Evolutionary conservation across 208 protist genomes (phyloP).

Genomic region (Leptomonas seymouri): DNA sequence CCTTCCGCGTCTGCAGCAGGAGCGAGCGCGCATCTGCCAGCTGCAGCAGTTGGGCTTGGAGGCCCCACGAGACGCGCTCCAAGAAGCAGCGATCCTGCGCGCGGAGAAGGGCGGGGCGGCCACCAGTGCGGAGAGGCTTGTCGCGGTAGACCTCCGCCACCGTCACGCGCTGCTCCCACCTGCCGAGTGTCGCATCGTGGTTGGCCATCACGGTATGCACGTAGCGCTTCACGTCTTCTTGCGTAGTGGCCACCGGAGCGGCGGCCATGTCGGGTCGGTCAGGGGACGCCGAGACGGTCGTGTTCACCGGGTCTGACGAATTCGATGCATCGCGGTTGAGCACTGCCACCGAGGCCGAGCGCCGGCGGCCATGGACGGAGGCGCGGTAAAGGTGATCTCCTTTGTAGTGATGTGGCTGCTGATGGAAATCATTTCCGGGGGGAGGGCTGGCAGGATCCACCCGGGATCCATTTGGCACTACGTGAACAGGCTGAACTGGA

Average conservation of each 20-base stretch:
- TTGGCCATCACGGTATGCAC: slow-evolving; percentile 30
- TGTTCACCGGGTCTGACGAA: slow-evolving; percentile 4
- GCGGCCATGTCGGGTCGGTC: neutral
- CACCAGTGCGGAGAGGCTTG: slow-evolving; percentile 37
- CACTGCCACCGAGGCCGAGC: slow-evolving; percentile 6
- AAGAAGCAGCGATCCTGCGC: slow-evolving; percentile 35
- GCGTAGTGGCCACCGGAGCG: slow-evolving; percentile 5
- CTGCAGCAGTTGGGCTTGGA: slow-evolving; percentile 18
- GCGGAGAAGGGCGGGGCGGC: slow-evolving; percentile 34
- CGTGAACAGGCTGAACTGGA: neutral
- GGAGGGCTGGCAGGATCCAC: neutral
- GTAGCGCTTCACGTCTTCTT: slow-evolving; percentile 38
- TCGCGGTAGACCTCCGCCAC: slow-evolving; percentile 42
- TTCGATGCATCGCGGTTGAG: neutral
- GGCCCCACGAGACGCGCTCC: slow-evolving; percentile 20
- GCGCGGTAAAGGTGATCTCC: neutral
- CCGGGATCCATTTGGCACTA: neutral
- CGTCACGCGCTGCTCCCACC: slow-evolving; percentile 36
- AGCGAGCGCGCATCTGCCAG: slow-evolving; percentile 32
- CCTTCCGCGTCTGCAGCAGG: slow-evolving; percentile 17
- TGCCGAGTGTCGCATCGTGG: slow-evolving; percentile 26
- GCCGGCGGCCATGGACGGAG: slow-evolving; percentile 14
- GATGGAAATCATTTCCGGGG: neutral
- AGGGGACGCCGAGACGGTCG: slow-evolving; percentile 7
- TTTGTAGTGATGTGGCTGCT: neutral